Evolutionary conservation across 148 eudicot genomes (phyloP).

Genomic region (Pouteria glomerata): DNA sequence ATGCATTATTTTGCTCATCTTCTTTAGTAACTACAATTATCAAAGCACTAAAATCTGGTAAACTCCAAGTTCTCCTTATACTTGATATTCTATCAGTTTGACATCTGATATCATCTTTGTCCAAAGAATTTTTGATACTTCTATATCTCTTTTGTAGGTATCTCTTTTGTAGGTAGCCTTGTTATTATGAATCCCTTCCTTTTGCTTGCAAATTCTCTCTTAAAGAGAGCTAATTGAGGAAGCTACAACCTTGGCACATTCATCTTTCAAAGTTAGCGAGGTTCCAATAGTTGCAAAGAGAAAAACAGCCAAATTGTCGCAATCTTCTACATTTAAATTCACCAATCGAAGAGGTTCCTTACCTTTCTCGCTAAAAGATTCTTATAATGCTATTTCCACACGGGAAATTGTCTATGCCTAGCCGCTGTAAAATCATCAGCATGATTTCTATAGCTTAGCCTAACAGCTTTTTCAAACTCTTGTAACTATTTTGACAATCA

Average conservation of each 20-base stretch:
- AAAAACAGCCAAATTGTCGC: conserved; percentile 80
- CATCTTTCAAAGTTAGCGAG: conserved; percentile 21
- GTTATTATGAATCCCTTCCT: conserved; percentile 15
- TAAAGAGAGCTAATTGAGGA: conserved; percentile 5
- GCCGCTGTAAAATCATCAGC: conserved; percentile 47
- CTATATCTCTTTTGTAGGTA: conserved; percentile 22
- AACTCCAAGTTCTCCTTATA: conserved; percentile 43
- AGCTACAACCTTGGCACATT: conserved; percentile 9
- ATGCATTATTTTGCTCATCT: conserved; percentile 26
- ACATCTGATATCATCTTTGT: conserved; percentile 25
- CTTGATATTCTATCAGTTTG: conserved; percentile 38
- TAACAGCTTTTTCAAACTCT: conserved; percentile 81
- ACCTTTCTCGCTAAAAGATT: conserved; percentile 41
- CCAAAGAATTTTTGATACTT: conserved; percentile 24
- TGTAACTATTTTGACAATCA: conserved; percentile 46
- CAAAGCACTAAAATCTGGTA: conserved; percentile 35
- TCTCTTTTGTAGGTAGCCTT: conserved; percentile 19
- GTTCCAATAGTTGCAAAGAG: conserved; percentile 50
- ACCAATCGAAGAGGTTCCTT: conserved; percentile 66
- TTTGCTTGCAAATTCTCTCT: conserved; percentile 18
- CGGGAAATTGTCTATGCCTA: conserved; percentile 65
- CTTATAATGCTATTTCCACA: conserved; percentile 58
- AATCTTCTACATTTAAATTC: conserved; percentile 73
- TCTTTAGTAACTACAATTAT: conserved; percentile 45
- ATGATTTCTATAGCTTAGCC: conserved; percentile 59